phyloP scores from a whole-genome alignment of 345 rosid species.

The Cardamine resedifolia region DNA sequence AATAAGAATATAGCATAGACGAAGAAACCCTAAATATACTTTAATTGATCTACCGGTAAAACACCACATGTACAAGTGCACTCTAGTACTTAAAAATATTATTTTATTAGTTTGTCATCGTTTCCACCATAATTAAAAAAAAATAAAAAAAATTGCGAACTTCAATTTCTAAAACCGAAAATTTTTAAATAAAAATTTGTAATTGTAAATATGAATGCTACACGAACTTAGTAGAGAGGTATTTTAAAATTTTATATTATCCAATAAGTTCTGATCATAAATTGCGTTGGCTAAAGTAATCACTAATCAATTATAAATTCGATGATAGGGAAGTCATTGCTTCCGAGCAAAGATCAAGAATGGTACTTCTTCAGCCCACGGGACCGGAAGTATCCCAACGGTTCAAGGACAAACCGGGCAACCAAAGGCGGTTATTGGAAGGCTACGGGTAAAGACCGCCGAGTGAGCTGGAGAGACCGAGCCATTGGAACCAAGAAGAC shows the following conservation, averaged over 20 bases:
- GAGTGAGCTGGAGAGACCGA: slow-evolving; percentile 37
- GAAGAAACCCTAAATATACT: slow-evolving; percentile 41
- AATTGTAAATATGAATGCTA: background rate
- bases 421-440: slow-evolving; percentile 44
- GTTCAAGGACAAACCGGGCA: slow-evolving; percentile 44
- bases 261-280: background rate
- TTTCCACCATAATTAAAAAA: background rate
- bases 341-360: slow-evolving; percentile 45
- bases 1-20: slow-evolving; percentile 36
- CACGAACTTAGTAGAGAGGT: background rate
- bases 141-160: background rate
- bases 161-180: background rate
- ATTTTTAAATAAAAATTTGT: background rate
- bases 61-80: slow-evolving; percentile 7
- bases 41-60: slow-evolving; percentile 7
- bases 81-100: background rate
- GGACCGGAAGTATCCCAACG: slow-evolving; percentile 41
- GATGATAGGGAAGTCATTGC: slow-evolving; percentile 33
- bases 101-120: background rate
- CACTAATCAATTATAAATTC: background rate
- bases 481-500: slow-evolving; percentile 42
- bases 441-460: slow-evolving; percentile 42
- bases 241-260: background rate
- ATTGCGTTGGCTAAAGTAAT: background rate
- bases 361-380: slow-evolving; percentile 45